These are phyloP conservation scores for Thielaviopsis punctulata DNA, from an alignment of 2,329 filamentous ascomycete genomes.

Conservation along the genomic window DNA sequence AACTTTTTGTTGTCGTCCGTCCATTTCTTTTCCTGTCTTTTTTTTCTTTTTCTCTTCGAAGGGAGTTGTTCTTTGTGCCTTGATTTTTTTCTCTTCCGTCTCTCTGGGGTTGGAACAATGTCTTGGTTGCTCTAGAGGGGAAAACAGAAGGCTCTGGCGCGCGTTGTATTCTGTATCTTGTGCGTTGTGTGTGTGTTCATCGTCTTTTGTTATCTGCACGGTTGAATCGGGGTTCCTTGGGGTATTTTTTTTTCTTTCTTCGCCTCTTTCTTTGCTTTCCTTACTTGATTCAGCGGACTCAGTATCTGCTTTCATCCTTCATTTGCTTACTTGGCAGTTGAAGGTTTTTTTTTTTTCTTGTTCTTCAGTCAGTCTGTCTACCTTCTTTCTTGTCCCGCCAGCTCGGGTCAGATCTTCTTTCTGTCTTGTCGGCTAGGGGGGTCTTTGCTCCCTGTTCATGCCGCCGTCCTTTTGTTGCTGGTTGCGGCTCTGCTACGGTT, in stretches of 20 bases:
- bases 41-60: not conserved
- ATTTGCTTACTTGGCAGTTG: not conserved
- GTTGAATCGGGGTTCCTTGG: not conserved
- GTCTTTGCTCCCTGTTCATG: not conserved
- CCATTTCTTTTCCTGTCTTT: not conserved
- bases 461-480: too few relatives aligned
- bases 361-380: not conserved
- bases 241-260: not conserved
- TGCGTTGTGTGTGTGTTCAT: not conserved
- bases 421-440: too few relatives aligned
- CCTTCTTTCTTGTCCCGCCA: not conserved
- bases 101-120: too few relatives aligned
- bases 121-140: constrained; percentile 13
- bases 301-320: not conserved
- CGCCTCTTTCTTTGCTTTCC: not conserved
- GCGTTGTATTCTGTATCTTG: not conserved
- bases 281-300: not conserved
- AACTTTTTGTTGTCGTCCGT: not conserved
- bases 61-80: not conserved
- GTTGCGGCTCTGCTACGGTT: too few relatives aligned
- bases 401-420: too few relatives aligned
- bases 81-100: constrained; percentile 12
- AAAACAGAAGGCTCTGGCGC: not conserved
- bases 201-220: not conserved
- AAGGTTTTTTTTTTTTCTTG: not conserved